Base-by-base conservation (phyloP, 805 yeast species). In the Pichia nanzhaoensis region DNA sequence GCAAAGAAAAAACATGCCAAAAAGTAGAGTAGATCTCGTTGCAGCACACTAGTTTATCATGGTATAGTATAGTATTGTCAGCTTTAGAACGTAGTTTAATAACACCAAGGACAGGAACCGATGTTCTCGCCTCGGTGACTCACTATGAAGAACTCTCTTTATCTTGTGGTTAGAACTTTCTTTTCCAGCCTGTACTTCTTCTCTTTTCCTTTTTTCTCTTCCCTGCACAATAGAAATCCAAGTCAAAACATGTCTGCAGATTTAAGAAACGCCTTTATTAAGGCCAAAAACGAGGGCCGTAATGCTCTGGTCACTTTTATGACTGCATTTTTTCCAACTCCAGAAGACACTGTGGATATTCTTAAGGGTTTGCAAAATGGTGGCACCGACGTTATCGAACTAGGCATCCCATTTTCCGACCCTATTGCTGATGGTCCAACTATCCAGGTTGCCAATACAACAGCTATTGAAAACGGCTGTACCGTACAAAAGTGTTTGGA, bases 361-460 rank as follows among this genome's bases (percentile, higher is more conserved):
- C 63, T 93, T 63, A 77, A 81, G 61, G 91, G 93, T 19, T 78
- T 93, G 69, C 98, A 93, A 69, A 85, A 77, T 24, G 97, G 96
- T 53, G 99, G 99, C 46, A 95, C 85, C 33, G 98, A 93, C 60
- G 76, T 93, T 50, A 87, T 93, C 55, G 99, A 93, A 68, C 69
- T 93, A 39, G 99, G 99, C 51, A 69, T 93, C 62, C 99, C 99
- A 39, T 93, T 93, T 64, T 83, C 96, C 19, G 99, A 93, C 63
- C 99, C 99, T 33, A 89, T 93, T 63, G 99, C 98, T 30, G 99
- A 93, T 65, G 99, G 99, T 39, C 95, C 98, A 34, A 87, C 95
- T 16, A 93, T 93, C 58, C 99, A 93, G 69, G 80, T 71, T 30
- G 88, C 98, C 33, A 90, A 90, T 68, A 77, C 77, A 18, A 70